Evolutionary conservation across 2,329 filamentous ascomycete genomes (phyloP).

Genomic region (Huntiella abstrusa): DNA sequence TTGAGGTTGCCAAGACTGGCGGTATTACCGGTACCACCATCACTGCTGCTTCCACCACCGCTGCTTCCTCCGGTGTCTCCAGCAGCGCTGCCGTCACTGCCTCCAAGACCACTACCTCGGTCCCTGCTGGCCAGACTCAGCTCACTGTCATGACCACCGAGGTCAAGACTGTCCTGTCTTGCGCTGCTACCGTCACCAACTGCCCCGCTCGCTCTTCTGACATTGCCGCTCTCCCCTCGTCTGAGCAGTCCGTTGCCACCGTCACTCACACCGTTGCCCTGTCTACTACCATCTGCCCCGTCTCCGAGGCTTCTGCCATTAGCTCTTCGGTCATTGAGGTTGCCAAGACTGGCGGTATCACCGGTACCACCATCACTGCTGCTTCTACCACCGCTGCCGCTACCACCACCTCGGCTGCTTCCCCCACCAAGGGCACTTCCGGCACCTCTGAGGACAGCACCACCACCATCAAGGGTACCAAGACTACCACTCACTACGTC

Average conservation of each 20-base stretch:
- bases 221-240: constrained; percentile 20
- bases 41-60: constrained; percentile 18
- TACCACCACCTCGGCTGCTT: constrained; percentile 1
- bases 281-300: constrained; percentile 27
- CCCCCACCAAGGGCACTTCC: not conserved
- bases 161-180: constrained; percentile 4
- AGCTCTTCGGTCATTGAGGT: constrained; percentile 23
- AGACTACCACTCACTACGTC: constrained; percentile 20
- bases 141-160: constrained; percentile 24
- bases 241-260: constrained; percentile 13
- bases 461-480: constrained; percentile 22
- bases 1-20: constrained; percentile 20
- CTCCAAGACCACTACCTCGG: constrained; percentile 3
- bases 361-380: constrained; percentile 20
- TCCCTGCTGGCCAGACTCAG: constrained; percentile 18
- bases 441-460: constrained; percentile 15
- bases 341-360: constrained; percentile 21
- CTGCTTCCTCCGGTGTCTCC: constrained; percentile 16
- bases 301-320: constrained; percentile 23
- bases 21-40: constrained; percentile 22
- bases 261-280: constrained; percentile 18
- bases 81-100: constrained; percentile 13
- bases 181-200: constrained; percentile 33
- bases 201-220: constrained; percentile 23
- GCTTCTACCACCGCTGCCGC: constrained; percentile 19